phyloP scores from a whole-genome alignment of 1,139 yeast species.

The Wickerhamomyces sp. region DNA sequence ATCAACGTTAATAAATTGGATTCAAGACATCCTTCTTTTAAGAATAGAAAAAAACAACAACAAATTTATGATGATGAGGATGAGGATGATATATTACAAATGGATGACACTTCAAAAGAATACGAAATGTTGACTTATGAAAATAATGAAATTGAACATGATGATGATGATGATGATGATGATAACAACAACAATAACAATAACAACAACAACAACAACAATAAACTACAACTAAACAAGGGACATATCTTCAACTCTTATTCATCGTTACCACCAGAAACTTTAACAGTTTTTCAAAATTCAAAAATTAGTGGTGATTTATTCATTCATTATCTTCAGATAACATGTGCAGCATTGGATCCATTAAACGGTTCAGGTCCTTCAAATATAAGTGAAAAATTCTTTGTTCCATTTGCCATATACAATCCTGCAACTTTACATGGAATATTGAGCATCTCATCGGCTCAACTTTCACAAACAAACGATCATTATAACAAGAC shows the following conservation, averaged over 20 bases:
- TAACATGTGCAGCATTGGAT: constrained; percentile 11
- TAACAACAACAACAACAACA: constrained; percentile 2
- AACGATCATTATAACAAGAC: constrained; percentile 6
- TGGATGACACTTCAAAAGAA: too few relatives aligned
- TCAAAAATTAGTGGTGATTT: constrained; percentile 4
- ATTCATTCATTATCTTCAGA: constrained; percentile 7
- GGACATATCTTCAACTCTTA: constrained; percentile 1
- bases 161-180: not conserved
- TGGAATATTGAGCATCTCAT: constrained; percentile 11
- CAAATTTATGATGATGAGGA: not conserved
- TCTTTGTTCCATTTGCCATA: constrained; percentile 11
- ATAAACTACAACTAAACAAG: not conserved
- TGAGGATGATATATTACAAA: not conserved
- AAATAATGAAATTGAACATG: too few relatives aligned
- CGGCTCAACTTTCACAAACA: constrained; percentile 9
- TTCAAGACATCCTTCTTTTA: constrained; percentile 11
- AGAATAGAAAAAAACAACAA: not conserved
- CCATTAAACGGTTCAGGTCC: constrained; percentile 13
- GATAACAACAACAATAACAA: constrained; percentile 1
- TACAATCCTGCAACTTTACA: constrained; percentile 11
- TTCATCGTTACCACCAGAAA: too few relatives aligned
- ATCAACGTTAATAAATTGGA: constrained; percentile 6
- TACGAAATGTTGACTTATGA: too few relatives aligned
- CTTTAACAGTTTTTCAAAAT: constrained; percentile 5
- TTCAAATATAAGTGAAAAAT: constrained; percentile 10